Evolutionary conservation across 441 rosid genomes (phyloP).

Genomic region (Populus hybrid): DNA sequence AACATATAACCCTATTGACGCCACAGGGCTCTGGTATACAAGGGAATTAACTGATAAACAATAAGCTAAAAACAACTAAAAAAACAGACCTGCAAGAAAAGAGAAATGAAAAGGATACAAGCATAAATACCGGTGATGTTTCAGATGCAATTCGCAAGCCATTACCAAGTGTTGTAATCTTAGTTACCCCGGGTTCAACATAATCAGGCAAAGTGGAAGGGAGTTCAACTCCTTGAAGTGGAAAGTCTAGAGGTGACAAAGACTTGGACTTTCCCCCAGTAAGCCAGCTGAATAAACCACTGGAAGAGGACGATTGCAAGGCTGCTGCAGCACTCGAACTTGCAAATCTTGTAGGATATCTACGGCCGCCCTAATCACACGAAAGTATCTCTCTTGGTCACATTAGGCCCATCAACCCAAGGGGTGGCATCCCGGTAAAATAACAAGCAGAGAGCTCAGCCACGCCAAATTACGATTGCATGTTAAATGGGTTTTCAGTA

Average conservation of each 20-base stretch:
- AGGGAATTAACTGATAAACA: background rate
- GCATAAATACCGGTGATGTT: slow-evolving; percentile 43
- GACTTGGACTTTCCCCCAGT: slow-evolving; percentile 45
- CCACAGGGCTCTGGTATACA: slow-evolving; percentile 59
- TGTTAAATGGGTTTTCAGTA: background rate
- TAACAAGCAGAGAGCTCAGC: too few species aligned
- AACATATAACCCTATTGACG: slow-evolving; percentile 76
- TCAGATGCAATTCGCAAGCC: slow-evolving; percentile 78
- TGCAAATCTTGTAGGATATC: slow-evolving; percentile 46
- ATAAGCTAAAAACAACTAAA: background rate
- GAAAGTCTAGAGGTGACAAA: slow-evolving; percentile 53
- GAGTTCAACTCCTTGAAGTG: slow-evolving; percentile 53
- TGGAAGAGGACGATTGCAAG: slow-evolving; percentile 44
- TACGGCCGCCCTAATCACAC: slow-evolving; percentile 44
- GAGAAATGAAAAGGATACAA: background rate
- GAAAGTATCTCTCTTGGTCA: background rate
- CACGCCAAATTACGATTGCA: too few species aligned
- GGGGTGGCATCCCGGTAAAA: too few species aligned
- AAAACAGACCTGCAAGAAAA: background rate
- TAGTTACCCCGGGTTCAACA: slow-evolving; percentile 55
- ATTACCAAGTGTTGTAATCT: slow-evolving; percentile 61
- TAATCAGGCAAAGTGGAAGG: slow-evolving; percentile 69
- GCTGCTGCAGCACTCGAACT: slow-evolving; percentile 59
- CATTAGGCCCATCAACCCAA: background rate
- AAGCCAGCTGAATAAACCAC: slow-evolving; percentile 66